These are phyloP conservation scores for Mucor piriformis DNA, from an alignment of 371 early-diverging fungal species.

Conservation along the genomic window DNA sequence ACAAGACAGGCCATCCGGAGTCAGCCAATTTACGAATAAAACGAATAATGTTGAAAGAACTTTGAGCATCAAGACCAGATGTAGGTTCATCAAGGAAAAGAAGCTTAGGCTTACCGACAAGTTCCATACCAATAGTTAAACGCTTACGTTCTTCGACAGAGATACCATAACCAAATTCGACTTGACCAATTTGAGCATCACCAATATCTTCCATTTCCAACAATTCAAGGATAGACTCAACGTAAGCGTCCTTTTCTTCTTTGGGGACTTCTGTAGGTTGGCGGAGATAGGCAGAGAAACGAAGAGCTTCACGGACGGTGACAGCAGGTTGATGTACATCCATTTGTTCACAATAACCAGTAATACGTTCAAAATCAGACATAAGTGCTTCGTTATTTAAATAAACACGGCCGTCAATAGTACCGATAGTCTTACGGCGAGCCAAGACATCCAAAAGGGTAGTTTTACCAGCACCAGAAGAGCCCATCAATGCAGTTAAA, in stretches of 20 bases:
- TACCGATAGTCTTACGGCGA: constrained; percentile 79
- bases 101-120: constrained; percentile 76
- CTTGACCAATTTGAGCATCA: constrained; percentile 61
- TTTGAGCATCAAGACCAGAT: constrained; percentile 74
- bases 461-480: constrained; percentile 89
- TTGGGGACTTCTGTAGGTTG: constrained; percentile 62
- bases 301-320: constrained; percentile 71
- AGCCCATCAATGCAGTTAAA: constrained; percentile 86
- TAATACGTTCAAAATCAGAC: constrained; percentile 69
- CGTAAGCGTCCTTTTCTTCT: constrained; percentile 65
- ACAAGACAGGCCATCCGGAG: constrained; percentile 68
- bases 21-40: constrained; percentile 74
- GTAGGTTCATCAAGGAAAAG: constrained; percentile 90
- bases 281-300: constrained; percentile 74
- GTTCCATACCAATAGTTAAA: constrained; percentile 69
- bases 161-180: constrained; percentile 61
- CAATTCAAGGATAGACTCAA: constrained; percentile 69
- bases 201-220: constrained; percentile 67
- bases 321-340: constrained; percentile 73
- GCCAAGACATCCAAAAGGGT: constrained; percentile 85
- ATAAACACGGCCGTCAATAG: constrained; percentile 70
- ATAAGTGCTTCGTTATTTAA: constrained; percentile 58
- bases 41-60: constrained; percentile 72
- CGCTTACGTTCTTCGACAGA: constrained; percentile 71
- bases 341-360: constrained; percentile 86